Evolutionary conservation across 2,329 filamentous ascomycete species (phyloP), one percentile per base, ranked within the genome.

Genomic region (Tolypocladium pustulatum): DNA sequence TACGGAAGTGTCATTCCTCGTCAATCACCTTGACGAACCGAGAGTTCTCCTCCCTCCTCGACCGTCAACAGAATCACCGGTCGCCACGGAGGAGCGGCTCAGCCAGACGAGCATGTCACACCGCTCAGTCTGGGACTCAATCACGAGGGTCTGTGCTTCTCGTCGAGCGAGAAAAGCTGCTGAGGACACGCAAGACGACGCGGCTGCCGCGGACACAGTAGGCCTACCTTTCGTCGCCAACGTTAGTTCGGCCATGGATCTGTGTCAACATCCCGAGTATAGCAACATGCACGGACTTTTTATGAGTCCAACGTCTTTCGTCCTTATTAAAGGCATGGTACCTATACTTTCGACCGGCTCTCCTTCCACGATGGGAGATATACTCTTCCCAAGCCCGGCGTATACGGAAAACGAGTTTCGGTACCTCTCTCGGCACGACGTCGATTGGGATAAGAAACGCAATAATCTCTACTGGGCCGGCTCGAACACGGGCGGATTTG

Each of bases 401-500:
- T 83, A 83, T 60, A 64, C 74, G 25, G 70, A 75, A 60, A 17
- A 67, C 2, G 69, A 75, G 51, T 75, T 78, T 40, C 61, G 64
- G 6, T 83, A 83, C n/a, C n/a, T n/a, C n/a, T n/a, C 61, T 65
- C 74, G 2, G 64, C 68, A 0, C 2, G 81, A 83, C 59, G 46
- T 75, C 0, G 65, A 69, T 0, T 85, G 81, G 81, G 66, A 76
- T 0, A 55, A 70, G 6, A 86, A 85, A 62, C 62, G 62, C 2
- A 75, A 78, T 37, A 76, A 75, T 4, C 64, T 84, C 0, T 85
- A 85, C 65, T 85, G 82, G 83, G 75, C 77, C 0, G 82, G 82
- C 0, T 81, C 78, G 0, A 82, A 74, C 0, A 83, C 81, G 0
- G 82, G 81, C 2, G 79, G 75, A 0, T 76, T 71, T 49, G 70